These are phyloP conservation scores for Dovyalis caffra DNA, from an alignment of 345 rosid genomes.

Conservation along the genomic window DNA sequence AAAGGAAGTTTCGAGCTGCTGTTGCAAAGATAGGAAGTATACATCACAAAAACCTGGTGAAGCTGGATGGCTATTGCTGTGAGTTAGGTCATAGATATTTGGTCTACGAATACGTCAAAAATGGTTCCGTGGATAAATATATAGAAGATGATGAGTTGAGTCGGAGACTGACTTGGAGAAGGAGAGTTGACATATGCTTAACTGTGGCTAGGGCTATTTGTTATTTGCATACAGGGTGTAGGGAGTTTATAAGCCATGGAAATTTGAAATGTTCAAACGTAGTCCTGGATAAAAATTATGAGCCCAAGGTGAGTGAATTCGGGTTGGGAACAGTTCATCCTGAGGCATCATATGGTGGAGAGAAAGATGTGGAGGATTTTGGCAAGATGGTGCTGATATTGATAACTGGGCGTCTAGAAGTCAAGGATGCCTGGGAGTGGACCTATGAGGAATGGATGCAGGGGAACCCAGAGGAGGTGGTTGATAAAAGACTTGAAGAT, in stretches of 20 bases:
- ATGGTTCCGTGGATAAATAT: constrained; percentile 55
- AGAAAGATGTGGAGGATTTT: constrained; percentile 67
- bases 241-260: constrained; percentile 78
- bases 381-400: constrained; percentile 55
- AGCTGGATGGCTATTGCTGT: constrained; percentile 74
- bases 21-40: constrained; percentile 69
- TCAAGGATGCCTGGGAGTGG: constrained; percentile 36
- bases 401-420: constrained; percentile 46
- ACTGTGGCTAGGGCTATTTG: constrained; percentile 64
- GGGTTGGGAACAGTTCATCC: constrained; percentile 35
- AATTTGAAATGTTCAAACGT: constrained; percentile 67
- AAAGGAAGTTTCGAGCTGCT: constrained; percentile 64
- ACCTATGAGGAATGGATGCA: constrained; percentile 58
- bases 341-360: constrained; percentile 28
- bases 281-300: constrained; percentile 57
- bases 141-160: constrained; percentile 51
- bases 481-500: constrained; percentile 46
- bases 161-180: constrained; percentile 61
- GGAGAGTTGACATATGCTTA: constrained; percentile 54
- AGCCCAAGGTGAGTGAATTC: constrained; percentile 68
- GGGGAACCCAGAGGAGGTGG: constrained; percentile 44
- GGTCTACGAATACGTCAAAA: constrained; percentile 61
- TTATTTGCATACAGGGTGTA: constrained; percentile 72
- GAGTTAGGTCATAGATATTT: constrained; percentile 56
- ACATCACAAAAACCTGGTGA: constrained; percentile 70